Evolutionary conservation across 73 alveolate genomes (phyloP).

Genomic region (Halteria grandinella): DNA sequence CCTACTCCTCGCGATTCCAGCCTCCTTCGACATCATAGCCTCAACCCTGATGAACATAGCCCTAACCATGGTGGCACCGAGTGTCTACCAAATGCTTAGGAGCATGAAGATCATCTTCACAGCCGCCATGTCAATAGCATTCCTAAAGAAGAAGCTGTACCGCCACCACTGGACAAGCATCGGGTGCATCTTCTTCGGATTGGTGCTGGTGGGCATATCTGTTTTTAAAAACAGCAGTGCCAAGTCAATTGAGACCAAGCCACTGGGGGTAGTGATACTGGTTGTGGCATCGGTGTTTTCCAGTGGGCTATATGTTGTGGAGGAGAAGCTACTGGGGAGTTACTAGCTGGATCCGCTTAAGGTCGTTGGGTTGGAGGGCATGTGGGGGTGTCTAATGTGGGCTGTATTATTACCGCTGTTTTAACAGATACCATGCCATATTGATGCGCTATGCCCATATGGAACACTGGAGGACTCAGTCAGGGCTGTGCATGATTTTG

Average conservation of each 20-base stretch:
- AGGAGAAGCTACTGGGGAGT: conserved; percentile 76
- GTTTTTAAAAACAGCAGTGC: conserved; percentile 57
- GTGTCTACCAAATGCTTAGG: conserved; percentile 94
- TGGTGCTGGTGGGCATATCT: conserved; percentile 78
- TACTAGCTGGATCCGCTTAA: conserved; percentile 87
- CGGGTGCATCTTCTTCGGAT: conserved; percentile 78
- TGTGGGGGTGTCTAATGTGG: conserved; percentile 86
- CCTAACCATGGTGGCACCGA: conserved; percentile 77
- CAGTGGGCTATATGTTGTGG: conserved; percentile 68
- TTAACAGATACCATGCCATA: conserved; percentile 83
- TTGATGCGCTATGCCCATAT: conserved; percentile 65
- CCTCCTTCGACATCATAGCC: conserved; percentile 79
- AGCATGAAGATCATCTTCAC: conserved; percentile 91
- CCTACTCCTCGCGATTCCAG: conserved; percentile 77
- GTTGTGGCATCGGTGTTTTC: conserved; percentile 49
- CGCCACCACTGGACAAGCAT: conserved; percentile 86
- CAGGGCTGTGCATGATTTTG: conserved; percentile 63
- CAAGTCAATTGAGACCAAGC: conserved; percentile 70
- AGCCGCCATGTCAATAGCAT: conserved; percentile 78
- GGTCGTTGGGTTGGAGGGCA: conserved; percentile 97
- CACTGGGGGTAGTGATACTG: conserved; percentile 54
- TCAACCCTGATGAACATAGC: conserved; percentile 74
- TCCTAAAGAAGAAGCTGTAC: conserved; percentile 84
- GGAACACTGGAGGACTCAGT: conserved; percentile 69
- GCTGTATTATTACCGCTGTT: conserved; percentile 83